Conservation (phyloP, 2,329 filamentous ascomycete genomes). For the Colletotrichum sp. region DNA sequence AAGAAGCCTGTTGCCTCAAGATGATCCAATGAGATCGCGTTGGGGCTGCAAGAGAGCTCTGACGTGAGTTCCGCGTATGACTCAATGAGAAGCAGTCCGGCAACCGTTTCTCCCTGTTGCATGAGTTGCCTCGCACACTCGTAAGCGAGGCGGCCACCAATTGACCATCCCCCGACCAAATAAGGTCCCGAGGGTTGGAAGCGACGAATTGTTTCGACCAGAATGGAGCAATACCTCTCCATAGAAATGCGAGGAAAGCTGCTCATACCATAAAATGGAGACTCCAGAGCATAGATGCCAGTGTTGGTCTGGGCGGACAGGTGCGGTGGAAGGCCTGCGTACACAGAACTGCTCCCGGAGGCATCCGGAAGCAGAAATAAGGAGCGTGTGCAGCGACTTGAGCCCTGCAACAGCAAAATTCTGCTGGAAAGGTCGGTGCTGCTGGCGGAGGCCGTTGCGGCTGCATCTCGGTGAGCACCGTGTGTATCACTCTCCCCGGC, state of each 20-base stretch:
- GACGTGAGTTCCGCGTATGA: neutral
- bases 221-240: neutral
- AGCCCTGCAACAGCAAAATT: neutral
- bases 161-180: neutral
- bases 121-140: neutral
- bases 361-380: neutral
- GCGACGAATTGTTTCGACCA: neutral
- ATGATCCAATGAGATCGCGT: neutral
- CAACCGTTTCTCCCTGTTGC: neutral
- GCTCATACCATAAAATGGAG: neutral
- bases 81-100: neutral
- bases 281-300: neutral
- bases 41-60: neutral
- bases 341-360: neutral
- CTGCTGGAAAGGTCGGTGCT: neutral
- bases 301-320: neutral
- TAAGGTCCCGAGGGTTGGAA: neutral
- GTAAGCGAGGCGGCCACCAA: neutral
- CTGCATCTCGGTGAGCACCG: neutral
- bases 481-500: neutral
- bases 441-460: neutral
- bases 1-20: neutral
- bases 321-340: neutral
- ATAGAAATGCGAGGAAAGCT: neutral
- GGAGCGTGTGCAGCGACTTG: neutral